Evolutionary conservation across 805 yeast species (phyloP).

Genomic region (Wickerhamomyces rabaulensis): DNA sequence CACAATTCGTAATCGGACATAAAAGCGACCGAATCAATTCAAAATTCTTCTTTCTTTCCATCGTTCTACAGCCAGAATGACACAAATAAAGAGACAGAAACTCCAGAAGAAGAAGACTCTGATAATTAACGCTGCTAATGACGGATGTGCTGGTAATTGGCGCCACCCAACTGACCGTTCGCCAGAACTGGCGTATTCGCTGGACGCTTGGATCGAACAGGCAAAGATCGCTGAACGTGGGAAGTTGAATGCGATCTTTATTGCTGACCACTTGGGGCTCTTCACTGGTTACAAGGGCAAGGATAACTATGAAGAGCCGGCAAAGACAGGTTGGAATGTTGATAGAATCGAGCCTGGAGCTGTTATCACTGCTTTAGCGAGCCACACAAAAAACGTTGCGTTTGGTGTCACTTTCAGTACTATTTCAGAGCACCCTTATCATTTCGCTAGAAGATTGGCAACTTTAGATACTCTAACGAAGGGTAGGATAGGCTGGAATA

Average conservation of each 20-base stretch:
- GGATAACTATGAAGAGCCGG: slow-evolving; percentile 23
- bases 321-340: slow-evolving; percentile 27
- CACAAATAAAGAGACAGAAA: slow-evolving; percentile 1
- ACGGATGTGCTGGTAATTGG: slow-evolving; percentile 5
- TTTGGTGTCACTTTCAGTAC: slow-evolving; percentile 37
- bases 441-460: slow-evolving; percentile 33
- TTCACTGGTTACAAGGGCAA: slow-evolving; percentile 35
- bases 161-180: slow-evolving; percentile 5
- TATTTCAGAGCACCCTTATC: slow-evolving; percentile 35
- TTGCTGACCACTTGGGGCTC: slow-evolving; percentile 34
- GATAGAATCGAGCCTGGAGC: slow-evolving; percentile 35
- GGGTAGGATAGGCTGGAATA: slow-evolving; percentile 41
- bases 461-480: slow-evolving; percentile 35
- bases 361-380: slow-evolving; percentile 34
- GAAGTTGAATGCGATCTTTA: slow-evolving; percentile 29
- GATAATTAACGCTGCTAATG: slow-evolving; percentile 4
- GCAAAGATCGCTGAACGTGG: slow-evolving; percentile 31
- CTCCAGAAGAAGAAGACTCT: slow-evolving; percentile 1
- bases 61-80: not conserved
- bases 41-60: not conserved
- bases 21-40: too few species aligned
- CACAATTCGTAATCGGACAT: not conserved
- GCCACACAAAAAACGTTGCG: slow-evolving; percentile 29
- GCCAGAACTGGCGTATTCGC: slow-evolving; percentile 2
- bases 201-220: slow-evolving; percentile 24